Evolutionary conservation across 352 stramenopile genomes (phyloP).

Genomic region (Hyaloperonospora brassicae): DNA sequence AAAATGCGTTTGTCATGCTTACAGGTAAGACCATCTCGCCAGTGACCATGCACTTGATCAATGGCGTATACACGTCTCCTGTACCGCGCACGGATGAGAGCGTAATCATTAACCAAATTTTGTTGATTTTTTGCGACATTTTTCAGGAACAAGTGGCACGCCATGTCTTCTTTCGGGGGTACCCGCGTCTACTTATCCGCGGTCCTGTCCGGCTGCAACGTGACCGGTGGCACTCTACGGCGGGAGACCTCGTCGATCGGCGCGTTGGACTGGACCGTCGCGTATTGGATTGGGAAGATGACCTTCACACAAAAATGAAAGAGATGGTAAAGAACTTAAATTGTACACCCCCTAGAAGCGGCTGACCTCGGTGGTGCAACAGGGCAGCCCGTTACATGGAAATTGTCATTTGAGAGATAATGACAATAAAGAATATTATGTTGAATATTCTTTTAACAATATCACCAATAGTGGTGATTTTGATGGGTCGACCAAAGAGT

Average conservation of each 20-base stretch:
- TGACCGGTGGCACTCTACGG: conserved; percentile 74
- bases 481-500: no score
- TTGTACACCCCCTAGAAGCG: conserved; percentile 80
- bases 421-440: no score
- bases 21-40: conserved; percentile 87
- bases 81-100: conserved; percentile 86
- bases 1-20: conserved; percentile 86
- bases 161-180: conserved; percentile 86
- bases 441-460: no score
- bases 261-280: conserved; percentile 78
- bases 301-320: conserved; percentile 84
- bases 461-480: no score
- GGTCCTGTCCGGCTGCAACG: conserved; percentile 76
- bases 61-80: conserved; percentile 73
- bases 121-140: conserved; percentile 83
- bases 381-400: no score
- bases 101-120: conserved; percentile 85
- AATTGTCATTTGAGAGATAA: no score
- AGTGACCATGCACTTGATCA: conserved; percentile 82
- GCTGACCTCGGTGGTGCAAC: conserved; percentile 77
- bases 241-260: conserved; percentile 81
- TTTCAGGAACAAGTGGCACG: conserved; percentile 85
- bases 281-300: conserved; percentile 82
- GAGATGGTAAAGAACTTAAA: conserved; percentile 85
- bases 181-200: conserved; percentile 56